Conservation (phyloP, 139 green algal genomes). For the Picochlorum sp. region DNA sequence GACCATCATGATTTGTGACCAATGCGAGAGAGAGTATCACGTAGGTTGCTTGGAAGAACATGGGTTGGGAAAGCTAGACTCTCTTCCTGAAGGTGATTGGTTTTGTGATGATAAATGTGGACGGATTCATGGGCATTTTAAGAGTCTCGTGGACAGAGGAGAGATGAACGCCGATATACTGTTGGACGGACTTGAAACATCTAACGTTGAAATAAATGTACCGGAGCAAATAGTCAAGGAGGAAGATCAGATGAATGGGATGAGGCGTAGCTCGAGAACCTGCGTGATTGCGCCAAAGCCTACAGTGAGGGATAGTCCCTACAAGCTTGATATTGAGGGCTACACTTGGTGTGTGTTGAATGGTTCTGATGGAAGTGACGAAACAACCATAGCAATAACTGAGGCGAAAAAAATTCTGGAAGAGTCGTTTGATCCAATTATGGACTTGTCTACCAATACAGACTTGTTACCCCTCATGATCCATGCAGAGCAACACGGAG, state of each 20-base stretch:
- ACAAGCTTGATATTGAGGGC: conserved; percentile 1
- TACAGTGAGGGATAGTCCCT: not conserved
- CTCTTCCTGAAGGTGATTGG: conserved; percentile 44
- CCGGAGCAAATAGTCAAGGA: conserved; percentile 29
- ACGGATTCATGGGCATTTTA: conserved; percentile 1
- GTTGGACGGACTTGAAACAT: not conserved
- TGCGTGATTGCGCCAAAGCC: not conserved
- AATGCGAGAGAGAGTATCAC: conserved; percentile 94
- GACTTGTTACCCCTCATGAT: conserved; percentile 87
- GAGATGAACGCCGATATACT: not conserved
- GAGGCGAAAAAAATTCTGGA: conserved; percentile 31
- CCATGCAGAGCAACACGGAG: conserved; percentile 42
- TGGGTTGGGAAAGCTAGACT: conserved; percentile 33
- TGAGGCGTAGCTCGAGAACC: not conserved
- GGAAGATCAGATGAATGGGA: conserved; percentile 15
- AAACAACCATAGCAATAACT: conserved; percentile 19
- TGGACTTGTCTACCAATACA: conserved; percentile 54
- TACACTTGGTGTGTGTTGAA: conserved; percentile 16
- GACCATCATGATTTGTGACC: conserved; percentile 92
- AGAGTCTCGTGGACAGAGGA: not conserved
- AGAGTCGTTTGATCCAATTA: conserved; percentile 83
- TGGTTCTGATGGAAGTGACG: conserved; percentile 26
- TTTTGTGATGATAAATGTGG: conserved; percentile 4
- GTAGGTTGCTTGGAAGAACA: conserved; percentile 60
- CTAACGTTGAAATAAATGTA: conserved; percentile 28